These are phyloP conservation scores for Aegilops sharonensis DNA, from an alignment of 176 grass and related monocot genomes.

Conservation along the genomic window DNA sequence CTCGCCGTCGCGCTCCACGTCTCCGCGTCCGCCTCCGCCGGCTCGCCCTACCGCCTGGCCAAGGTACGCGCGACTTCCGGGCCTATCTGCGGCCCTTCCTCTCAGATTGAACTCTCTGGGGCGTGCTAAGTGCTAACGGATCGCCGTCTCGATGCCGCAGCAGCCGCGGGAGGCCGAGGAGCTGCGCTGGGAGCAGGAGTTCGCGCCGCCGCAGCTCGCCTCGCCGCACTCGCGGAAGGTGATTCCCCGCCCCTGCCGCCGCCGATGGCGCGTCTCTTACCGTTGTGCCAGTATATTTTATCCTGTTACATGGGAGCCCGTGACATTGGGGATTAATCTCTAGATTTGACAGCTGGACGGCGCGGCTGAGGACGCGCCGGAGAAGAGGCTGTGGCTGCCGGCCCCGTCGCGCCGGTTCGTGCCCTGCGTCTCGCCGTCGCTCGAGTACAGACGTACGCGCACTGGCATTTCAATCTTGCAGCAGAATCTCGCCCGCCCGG, in stretches of 20 bases:
- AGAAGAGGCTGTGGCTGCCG: constrained; percentile 65
- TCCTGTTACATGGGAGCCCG: constrained; percentile 1
- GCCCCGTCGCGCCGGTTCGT: constrained; percentile 49
- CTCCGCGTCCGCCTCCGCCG: constrained; percentile 24
- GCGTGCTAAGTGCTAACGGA: neutral
- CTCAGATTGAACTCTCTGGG: constrained; percentile 15
- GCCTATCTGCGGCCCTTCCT: neutral
- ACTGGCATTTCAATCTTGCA: neutral
- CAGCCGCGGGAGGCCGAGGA: constrained; percentile 61
- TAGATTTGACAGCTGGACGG: constrained; percentile 81
- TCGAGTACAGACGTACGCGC: constrained; percentile 44
- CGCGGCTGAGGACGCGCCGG: neutral
- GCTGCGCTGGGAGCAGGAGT: constrained; percentile 75
- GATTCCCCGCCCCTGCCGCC: neutral
- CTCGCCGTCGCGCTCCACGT: constrained; percentile 50
- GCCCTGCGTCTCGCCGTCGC: constrained; percentile 56
- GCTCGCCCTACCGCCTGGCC: constrained; percentile 46
- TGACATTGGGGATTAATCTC: constrained; percentile 44
- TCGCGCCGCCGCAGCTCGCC: constrained; percentile 67
- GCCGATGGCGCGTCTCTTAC: neutral
- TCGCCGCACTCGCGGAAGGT: constrained; percentile 61
- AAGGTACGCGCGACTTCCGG: constrained; percentile 18
- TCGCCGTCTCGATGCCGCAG: neutral
- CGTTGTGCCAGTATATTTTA: neutral
- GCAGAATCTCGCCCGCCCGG: neutral